Percentiles rank a stretch among this genome's conserved stretches.
Evolutionary conservation across 768 basidiomycete species (phyloP).

Genomic region (Panellus pusillus): DNA sequence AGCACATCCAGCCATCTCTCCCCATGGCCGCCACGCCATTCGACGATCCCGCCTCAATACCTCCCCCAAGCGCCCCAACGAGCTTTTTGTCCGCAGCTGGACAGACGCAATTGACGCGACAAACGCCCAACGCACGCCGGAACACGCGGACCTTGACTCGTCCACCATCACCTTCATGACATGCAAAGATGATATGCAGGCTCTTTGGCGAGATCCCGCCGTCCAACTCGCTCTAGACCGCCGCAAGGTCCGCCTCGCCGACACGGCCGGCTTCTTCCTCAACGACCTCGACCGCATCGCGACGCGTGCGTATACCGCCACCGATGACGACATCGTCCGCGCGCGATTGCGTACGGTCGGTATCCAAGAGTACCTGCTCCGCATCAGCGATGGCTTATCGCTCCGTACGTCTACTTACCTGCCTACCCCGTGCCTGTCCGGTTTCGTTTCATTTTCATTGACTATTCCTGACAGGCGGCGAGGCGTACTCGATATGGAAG

Average conservation of each 20-base stretch:
- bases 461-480: constrained; percentile 25
- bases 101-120: constrained; percentile 39
- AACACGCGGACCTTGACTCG: constrained; percentile 33
- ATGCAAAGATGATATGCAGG: constrained; percentile 62
- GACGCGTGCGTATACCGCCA: constrained; percentile 56
- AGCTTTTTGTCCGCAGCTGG: constrained; percentile 59
- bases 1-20: constrained; percentile 33
- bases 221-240: constrained; percentile 51
- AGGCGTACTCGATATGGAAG: constrained; percentile 57
- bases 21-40: constrained; percentile 51
- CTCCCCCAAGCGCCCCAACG: constrained; percentile 32
- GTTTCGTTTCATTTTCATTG: neutral
- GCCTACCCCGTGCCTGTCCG: neutral
- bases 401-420: constrained; percentile 4
- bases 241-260: constrained; percentile 52
- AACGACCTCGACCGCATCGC: constrained; percentile 69
- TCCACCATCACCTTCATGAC: constrained; percentile 53
- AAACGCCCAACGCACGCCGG: neutral
- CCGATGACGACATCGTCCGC: constrained; percentile 72
- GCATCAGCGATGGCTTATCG: constrained; percentile 18
- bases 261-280: constrained; percentile 71
- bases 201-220: constrained; percentile 61
- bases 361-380: constrained; percentile 59
- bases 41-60: constrained; percentile 32
- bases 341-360: constrained; percentile 70